Evolutionary conservation across 805 yeast species (phyloP).

Genomic region (Wickerhamomyces alni): DNA sequence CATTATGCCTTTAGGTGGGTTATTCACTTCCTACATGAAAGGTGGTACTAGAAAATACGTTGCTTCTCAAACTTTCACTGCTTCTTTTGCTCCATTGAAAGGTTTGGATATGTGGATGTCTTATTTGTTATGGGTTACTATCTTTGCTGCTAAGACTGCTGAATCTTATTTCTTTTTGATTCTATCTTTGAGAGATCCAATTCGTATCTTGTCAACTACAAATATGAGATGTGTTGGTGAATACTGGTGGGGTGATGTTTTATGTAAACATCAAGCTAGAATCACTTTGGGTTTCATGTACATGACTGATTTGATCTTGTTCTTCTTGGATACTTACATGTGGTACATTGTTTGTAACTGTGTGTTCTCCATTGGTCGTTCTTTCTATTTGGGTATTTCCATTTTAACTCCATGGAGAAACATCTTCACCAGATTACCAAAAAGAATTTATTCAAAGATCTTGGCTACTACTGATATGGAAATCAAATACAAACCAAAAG

Average conservation of each 20-base stretch:
- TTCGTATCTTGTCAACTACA: conserved; percentile 79
- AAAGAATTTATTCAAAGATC: conserved; percentile 96
- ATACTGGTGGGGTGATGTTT: conserved; percentile 68
- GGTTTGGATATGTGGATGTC: conserved; percentile 98
- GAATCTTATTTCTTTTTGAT: conserved; percentile 94
- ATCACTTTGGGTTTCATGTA: conserved; percentile 90
- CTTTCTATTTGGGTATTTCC: conserved; percentile 98
- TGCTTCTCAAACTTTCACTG: conserved; percentile 94
- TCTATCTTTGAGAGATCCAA: conserved; percentile 88
- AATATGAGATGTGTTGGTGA: conserved; percentile 96
- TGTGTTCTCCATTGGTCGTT: conserved; percentile 93
- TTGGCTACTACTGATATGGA: conserved; percentile 99
- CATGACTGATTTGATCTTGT: conserved; percentile 85
- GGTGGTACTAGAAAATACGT: conserved; percentile 82
- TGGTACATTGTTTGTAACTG: conserved; percentile 98
- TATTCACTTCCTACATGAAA: conserved; percentile 88
- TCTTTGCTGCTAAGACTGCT: conserved; percentile 79
- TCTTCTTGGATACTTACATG: conserved; percentile 97
- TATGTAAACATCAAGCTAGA: conserved; percentile 84
- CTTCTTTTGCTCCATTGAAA: conserved; percentile 70
- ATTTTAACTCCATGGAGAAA: conserved; percentile 99
- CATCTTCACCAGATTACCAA: conserved; percentile 94
- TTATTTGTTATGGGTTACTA: conserved; percentile 82
- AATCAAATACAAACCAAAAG: conserved; percentile 97
- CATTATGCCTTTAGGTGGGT: conserved; percentile 93